Evolutionary conservation across 192 early-diverging fungal species (phyloP).

Genomic region (Backusella morwellensis): DNA sequence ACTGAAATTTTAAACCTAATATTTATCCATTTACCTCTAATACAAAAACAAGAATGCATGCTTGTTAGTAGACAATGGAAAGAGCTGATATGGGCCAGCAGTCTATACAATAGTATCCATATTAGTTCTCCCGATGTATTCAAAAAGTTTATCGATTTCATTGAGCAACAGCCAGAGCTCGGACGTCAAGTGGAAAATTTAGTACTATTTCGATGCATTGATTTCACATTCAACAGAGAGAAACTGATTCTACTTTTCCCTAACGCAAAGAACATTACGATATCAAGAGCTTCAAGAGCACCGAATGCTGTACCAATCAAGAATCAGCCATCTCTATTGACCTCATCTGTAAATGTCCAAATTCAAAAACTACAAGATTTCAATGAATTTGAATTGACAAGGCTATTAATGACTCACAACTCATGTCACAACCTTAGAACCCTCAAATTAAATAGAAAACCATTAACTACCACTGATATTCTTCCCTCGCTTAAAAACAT

Average conservation of each 20-base stretch:
- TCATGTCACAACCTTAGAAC: not conserved
- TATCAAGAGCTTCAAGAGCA: not conserved
- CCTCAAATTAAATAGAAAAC: not conserved
- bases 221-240: not conserved
- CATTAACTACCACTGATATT: too few species aligned
- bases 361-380: not conserved
- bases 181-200: not conserved
- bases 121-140: not conserved
- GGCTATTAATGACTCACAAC: not conserved
- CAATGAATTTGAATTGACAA: not conserved
- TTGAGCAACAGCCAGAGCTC: not conserved
- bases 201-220: not conserved
- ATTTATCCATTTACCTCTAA: too few species aligned
- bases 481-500: not conserved
- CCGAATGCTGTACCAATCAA: not conserved
- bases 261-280: not conserved
- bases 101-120: not conserved
- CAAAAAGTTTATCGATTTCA: too few species aligned
- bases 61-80: too few species aligned
- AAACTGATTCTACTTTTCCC: not conserved
- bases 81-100: not conserved
- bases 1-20: too few species aligned
- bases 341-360: not conserved
- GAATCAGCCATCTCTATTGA: not conserved
- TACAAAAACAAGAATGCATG: too few species aligned